Base-by-base conservation (phyloP, 164 flowering plant genomes). In the Magnolia officinalis region DNA sequence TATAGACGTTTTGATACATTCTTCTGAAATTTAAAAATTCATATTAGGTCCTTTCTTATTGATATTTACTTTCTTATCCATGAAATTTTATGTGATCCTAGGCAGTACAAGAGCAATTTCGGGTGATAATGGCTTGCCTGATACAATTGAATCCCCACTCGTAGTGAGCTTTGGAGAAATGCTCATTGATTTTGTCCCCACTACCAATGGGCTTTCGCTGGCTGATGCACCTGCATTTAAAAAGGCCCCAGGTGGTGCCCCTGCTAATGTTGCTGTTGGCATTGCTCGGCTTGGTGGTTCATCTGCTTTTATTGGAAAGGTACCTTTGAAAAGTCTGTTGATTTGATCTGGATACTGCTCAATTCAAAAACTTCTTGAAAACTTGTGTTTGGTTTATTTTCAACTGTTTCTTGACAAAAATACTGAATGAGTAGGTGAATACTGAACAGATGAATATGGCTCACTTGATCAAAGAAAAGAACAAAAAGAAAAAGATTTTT, bases 171-270 rank as follows among this genome's bases (percentile, higher is more conserved):
- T 96, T 82, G 99, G 99, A 31, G 99, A 96, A 82, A 86, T 96
- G 96, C 81, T 94, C 70, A 96, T 96, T 77, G 99, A 96, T 87
- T 96, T 96, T 83, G 98, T 96, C 52, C 99, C 98, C 45, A 94
- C 98, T 26, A 70, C 68, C 18, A 89, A 82, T 83, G 99, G 97
- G 19, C 83, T 94, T 78, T 86, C 99, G 26, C 81, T 96, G 82
- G 95, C 99, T 68, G 97, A 96, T 70, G 89, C 99, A 66, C 91
- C 96, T 75, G 96, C 97, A 23, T 96, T 96, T 76, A 92, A 91
- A 67, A 96, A 96, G 80, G 98, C 99, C 77, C 91, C 98, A 50
- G 99, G 99, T 31, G 98, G 99, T 78, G 99, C 99, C 23, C 99
- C 99, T 82, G 99, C 99, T 66, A 96, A 96, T 86, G 98, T 94